Base-by-base conservation (phyloP, 108 stramenopile genomes). In the Epithemia pelagica region DNA sequence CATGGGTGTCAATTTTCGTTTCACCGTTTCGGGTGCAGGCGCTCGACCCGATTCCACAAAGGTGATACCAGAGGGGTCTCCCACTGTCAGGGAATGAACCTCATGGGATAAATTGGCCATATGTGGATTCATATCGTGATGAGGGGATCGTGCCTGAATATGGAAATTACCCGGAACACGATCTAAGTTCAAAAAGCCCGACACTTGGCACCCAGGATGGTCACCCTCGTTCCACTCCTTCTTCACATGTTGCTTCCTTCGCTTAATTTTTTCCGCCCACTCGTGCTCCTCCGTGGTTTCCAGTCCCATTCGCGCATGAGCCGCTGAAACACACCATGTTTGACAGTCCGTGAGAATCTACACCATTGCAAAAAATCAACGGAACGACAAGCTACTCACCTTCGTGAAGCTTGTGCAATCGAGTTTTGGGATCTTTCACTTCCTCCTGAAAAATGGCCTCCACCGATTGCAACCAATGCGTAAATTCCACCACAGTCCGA, bases 161-260 rank as follows among this genome's bases (percentile, higher is more conserved):
- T 94, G 84, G 77, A 98, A 98, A 70, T 98, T 95, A 0, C 96
- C 96, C 28, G 97, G 97, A 10, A 91, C 92, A 28, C 94, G 83
- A 77, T 97, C 94, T 37, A 97, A 80, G 27, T 83, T 61, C 51
- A 95, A 54, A 62, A 78, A 63, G 0, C 93, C 93, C 7, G 77
- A 67, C 8, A 95, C 30, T 37, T 82, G 76, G 65, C 95, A 96
- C 32, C 92, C 95, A 54, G 92, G 91, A 67, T 91, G 89, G 2
- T 84, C 86, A 3, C 66, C 76, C 19, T 88, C 84, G 3, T 54
- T 57, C 62, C 72, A 74, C 21, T 70, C 73, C 56, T 82, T 59
- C 61, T 74, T 64, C n/a, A 60, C 28, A 3, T 26, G 20, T 28
- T 56, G 56, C 51, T 70, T 75, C 31, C 55, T 58, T 56, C 78